Evolutionary conservation across 2,329 filamentous ascomycete genomes (phyloP).

Genomic region (Xylaria sp.): DNA sequence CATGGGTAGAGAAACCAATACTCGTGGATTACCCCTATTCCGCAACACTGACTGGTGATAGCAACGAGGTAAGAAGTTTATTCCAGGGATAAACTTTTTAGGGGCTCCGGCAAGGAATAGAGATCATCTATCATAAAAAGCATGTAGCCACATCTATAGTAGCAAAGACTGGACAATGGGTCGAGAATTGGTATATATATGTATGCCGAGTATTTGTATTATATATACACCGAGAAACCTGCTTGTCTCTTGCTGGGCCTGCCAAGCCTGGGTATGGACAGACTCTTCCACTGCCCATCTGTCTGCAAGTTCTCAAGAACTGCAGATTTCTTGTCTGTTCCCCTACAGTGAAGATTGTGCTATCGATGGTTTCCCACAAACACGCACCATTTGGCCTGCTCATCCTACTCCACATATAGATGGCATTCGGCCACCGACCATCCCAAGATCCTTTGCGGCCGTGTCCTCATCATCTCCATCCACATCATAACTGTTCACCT

Average conservation of each 20-base stretch:
- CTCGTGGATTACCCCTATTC: not conserved
- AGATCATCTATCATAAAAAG: not conserved
- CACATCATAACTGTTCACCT: conserved; percentile 26
- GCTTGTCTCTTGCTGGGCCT: conserved; percentile 28
- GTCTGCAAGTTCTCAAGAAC: conserved; percentile 2
- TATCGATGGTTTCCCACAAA: not conserved
- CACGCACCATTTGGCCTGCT: conserved; percentile 14
- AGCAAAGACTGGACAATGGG: not conserved
- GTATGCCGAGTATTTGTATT: conserved; percentile 28
- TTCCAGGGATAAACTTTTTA: not conserved
- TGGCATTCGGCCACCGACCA: conserved; percentile 6
- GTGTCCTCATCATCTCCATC: conserved; percentile 34
- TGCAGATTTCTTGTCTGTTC: conserved; percentile 15
- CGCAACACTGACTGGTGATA: not conserved
- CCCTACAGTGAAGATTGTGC: conserved; percentile 22
- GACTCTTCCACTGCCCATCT: conserved; percentile 25
- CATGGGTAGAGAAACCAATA: not conserved
- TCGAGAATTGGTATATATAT: conserved; percentile 17
- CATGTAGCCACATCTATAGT: not conserved
- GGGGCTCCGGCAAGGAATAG: not conserved
- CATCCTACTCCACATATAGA: conserved; percentile 21
- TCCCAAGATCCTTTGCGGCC: conserved; percentile 27
- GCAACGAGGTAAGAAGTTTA: too few species aligned
- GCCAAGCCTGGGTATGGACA: conserved; percentile 29
- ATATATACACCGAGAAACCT: conserved; percentile 31